These are phyloP conservation scores for Purpureocillium takamizusanense DNA, from an alignment of 2,329 filamentous ascomycete genomes.

Conservation along the genomic window DNA sequence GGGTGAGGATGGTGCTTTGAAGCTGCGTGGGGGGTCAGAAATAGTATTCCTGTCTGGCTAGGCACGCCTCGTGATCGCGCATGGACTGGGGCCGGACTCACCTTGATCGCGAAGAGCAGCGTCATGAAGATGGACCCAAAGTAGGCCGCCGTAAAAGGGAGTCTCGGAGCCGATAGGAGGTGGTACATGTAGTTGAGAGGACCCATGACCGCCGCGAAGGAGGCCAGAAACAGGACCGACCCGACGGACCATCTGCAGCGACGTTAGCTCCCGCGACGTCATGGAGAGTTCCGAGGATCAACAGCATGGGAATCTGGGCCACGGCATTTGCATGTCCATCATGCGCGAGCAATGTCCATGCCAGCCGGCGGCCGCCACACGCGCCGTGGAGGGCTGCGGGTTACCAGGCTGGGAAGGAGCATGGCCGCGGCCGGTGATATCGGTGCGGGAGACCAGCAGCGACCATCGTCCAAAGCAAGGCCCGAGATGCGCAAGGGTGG, in stretches of 20 bases:
- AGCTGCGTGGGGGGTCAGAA: conserved; percentile 44
- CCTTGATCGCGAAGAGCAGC: conserved; percentile 84
- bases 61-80: background rate
- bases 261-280: conserved; percentile 14
- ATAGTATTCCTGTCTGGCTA: background rate
- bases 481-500: conserved; percentile 5
- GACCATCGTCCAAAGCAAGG: background rate
- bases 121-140: conserved; percentile 89
- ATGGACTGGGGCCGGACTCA: conserved; percentile 43
- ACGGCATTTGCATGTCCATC: background rate
- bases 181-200: conserved; percentile 76
- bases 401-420: too few relatives aligned
- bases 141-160: conserved; percentile 91
- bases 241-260: conserved; percentile 81
- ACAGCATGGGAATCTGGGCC: conserved; percentile 1
- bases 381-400: too few relatives aligned
- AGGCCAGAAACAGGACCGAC: conserved; percentile 79
- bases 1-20: conserved; percentile 73
- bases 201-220: conserved; percentile 93
- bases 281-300: conserved; percentile 1
- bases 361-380: background rate
- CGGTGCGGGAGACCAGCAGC: too few relatives aligned
- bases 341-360: background rate
- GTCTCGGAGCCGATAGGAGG: conserved; percentile 70
- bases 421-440: too few relatives aligned